phyloP scores from a whole-genome alignment of 2,329 filamentous ascomycete species.

The Chaetomium olivaceum region DNA sequence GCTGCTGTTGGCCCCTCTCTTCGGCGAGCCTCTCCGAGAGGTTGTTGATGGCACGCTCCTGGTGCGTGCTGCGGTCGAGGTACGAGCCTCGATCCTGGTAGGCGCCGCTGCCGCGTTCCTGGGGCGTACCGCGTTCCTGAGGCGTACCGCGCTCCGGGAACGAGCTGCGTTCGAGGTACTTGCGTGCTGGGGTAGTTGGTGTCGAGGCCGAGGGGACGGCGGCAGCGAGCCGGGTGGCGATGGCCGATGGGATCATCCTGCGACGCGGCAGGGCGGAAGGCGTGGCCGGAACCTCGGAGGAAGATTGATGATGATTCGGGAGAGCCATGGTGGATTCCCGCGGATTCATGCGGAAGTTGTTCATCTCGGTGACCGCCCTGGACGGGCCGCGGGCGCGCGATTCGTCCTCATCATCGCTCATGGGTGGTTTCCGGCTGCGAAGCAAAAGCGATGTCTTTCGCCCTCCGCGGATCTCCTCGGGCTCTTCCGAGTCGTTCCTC shows the following conservation, averaged over 20 bases:
- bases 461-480: conserved; percentile 45
- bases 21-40: conserved; percentile 43
- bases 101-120: background rate
- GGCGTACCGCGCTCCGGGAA: background rate
- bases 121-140: background rate
- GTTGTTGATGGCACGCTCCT: conserved; percentile 31
- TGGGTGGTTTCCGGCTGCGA: conserved; percentile 48
- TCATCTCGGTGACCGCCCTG: conserved; percentile 58
- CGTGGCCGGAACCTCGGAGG: conserved; percentile 40
- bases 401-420: conserved; percentile 53
- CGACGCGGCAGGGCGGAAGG: conserved; percentile 55
- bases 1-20: conserved; percentile 45
- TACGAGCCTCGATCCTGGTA: conserved; percentile 4
- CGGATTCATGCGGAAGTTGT: conserved; percentile 38
- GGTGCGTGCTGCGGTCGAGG: conserved; percentile 12
- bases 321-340: conserved; percentile 42
- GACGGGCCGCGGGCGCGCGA: conserved; percentile 57
- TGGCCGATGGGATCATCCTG: conserved; percentile 51
- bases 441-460: conserved; percentile 52
- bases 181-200: conserved; percentile 42
- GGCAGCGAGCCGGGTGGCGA: conserved; percentile 49
- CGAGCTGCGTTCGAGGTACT: conserved; percentile 49
- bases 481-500: conserved; percentile 51
- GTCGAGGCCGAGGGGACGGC: conserved; percentile 43
- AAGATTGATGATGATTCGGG: conserved; percentile 39